These are phyloP conservation scores for Aspergillus brunneoviolaceus DNA, from an alignment of 2,329 filamentous ascomycete species.

Conservation along the genomic window DNA sequence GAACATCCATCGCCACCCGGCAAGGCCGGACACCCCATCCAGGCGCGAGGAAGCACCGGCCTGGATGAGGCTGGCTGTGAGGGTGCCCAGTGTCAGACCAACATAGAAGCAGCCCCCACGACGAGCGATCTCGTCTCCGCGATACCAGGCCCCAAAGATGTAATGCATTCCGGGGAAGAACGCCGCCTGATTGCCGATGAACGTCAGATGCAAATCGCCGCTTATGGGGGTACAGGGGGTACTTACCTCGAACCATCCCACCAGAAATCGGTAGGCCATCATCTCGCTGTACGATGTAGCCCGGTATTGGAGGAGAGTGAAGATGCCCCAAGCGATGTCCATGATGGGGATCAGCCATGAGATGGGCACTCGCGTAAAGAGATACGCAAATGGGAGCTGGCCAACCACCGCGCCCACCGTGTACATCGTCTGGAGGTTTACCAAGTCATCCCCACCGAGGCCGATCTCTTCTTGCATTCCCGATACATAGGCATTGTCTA, in stretches of 20 bases:
- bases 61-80: constrained; percentile 55
- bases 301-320: constrained; percentile 58
- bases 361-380: constrained; percentile 50
- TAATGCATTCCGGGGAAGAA: constrained; percentile 43
- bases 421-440: constrained; percentile 57
- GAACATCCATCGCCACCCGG: constrained; percentile 59
- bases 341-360: constrained; percentile 53
- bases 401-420: constrained; percentile 52
- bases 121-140: constrained; percentile 49
- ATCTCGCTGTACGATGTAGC: constrained; percentile 51
- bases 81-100: constrained; percentile 51
- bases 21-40: constrained; percentile 47
- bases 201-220: no score
- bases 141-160: constrained; percentile 50
- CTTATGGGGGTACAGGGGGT: not conserved
- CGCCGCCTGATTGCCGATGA: constrained; percentile 23
- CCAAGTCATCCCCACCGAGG: constrained; percentile 55
- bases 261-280: constrained; percentile 55
- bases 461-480: constrained; percentile 55
- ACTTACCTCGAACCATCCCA: constrained; percentile 53
- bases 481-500: constrained; percentile 57
- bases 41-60: constrained; percentile 43
- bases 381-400: constrained; percentile 54
- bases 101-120: constrained; percentile 55
- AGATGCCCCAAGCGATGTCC: constrained; percentile 56